Base-by-base conservation (phyloP, 2,329 filamentous ascomycete genomes). In the Microdochium trichocladiopsis region DNA sequence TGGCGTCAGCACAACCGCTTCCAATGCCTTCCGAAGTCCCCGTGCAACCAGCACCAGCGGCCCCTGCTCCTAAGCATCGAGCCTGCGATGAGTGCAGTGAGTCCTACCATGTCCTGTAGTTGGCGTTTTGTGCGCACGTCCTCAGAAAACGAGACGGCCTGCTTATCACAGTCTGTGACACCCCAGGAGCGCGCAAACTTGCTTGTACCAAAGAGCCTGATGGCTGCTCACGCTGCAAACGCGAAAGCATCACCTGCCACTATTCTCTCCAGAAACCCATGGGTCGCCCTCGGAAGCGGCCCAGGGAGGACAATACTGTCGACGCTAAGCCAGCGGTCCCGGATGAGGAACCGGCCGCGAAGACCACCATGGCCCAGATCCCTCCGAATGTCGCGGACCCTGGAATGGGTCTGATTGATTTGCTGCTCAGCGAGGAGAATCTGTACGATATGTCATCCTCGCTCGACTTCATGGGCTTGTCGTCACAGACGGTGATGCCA, bases 51-150 rank as follows among this genome's bases (percentile, higher is more conserved):
- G 21, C 48, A 23, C 22, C 48, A 3, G 52, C 52, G 21, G 57
- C 53, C 12, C 63, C 70, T 55, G 57, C 53, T 11, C 63, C 70
- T 55, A 85, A 82, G 61, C 80, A 79, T 56, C 75, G 81, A 48
- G 82, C 83, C 55, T 87, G 83, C 66, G 83, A 87, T 65, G 82
- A 85, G 65, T 87, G 83, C 67, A 76, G 83, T 86, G 74, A 67
- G 80, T 74, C 37, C 50, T 50, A 18, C n/a, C 23, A 50, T 28
- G 10, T 25, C 49, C 33, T 41, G 2, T 63, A 65, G 62, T 66
- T 53, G 54, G 51, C 52, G 52, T 49, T 49, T 51, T 14, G 31
- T 47, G 25, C 53, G 16, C 22, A 18, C 41, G 18, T 18, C 12
- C 18, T 8, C 41, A 45, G 16, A 16, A 22, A 21, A 18, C 11